Evolutionary conservation across 805 yeast genomes (phyloP), one percentile per base, ranked within the genome.

Genomic region (Kazachstania viticola): DNA sequence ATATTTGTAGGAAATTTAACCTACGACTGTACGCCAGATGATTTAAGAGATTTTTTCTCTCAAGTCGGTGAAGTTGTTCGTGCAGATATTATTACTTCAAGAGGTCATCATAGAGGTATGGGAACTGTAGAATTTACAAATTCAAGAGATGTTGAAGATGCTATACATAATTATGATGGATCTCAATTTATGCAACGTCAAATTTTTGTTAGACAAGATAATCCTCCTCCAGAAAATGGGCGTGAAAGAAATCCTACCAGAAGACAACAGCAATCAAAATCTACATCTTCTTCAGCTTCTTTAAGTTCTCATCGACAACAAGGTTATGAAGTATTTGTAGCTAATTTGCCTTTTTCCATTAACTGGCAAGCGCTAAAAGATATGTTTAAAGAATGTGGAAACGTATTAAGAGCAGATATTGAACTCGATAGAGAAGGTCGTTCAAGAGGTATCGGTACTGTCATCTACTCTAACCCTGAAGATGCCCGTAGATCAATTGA

Each of bases 351-450:
- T 14, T 84, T 68, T 60, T 69, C 79, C n/a, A 64, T 72, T 26
- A 74, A 71, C 41, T 82, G 95, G 94, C 84, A 79, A 53, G 80
- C 79, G 29, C 65, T 87, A 45, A 82, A 85, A 54, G 95, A 85
- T 50, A 60, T 85, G 47, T 82, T 87, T 69, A 69, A 80, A 44
- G 69, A 67, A 29, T 76, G 71, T 38, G 96, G 95, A 19, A 69
- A 64, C 31, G 81, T 87, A n/a, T 62, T 69, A 15, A 74, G 91
- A 33, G 94, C 95, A 2, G 94, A 84, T 51, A 75, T 87, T 14
- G 71, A 72, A 51, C 53, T 62, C 30, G 79, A 74, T 44, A 64
- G 61, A 25, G 64, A 59, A 25, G 91, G 91, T 17, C 69, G 76
- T 48, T 73, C 94, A 9, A 64, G 75, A 4, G 97, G 96, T 15